A percentile compares a stretch with the other conserved stretches of the same genome.
Conservation (phyloP, 1,139 yeast species). For the Pichia norvegensis region DNA sequence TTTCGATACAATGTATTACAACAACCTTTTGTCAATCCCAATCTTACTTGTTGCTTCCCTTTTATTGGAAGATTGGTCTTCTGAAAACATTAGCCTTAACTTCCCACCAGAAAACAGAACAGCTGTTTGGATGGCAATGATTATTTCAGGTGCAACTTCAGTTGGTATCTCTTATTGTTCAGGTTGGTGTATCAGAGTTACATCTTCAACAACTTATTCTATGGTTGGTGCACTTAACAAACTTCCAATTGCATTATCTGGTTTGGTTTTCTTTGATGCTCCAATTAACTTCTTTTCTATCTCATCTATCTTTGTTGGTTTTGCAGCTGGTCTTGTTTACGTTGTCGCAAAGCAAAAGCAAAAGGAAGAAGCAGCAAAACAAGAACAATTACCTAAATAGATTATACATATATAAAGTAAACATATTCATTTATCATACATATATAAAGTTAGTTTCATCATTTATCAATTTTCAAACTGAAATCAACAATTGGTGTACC, state of each 20-base stretch:
- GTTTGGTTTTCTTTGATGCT: conserved; percentile 88
- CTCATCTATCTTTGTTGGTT: conserved; percentile 84
- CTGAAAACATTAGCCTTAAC: conserved; percentile 63
- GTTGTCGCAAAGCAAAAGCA: conserved; percentile 88
- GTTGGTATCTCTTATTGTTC: conserved; percentile 97
- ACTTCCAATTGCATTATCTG: conserved; percentile 93
- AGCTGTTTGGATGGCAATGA: conserved; percentile 70
- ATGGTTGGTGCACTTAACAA: conserved; percentile 99
- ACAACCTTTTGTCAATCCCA: conserved; percentile 88
- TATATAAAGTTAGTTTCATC: too few species aligned
- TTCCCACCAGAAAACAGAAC: conserved; percentile 67
- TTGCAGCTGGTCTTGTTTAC: conserved; percentile 89
- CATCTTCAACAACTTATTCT: conserved; percentile 94
- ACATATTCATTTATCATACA: too few species aligned
- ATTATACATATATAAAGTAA: background rate
- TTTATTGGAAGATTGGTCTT: conserved; percentile 85
- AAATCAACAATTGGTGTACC: conserved; percentile 78
- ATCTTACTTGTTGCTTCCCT: conserved; percentile 70
- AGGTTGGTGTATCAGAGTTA: conserved; percentile 99
- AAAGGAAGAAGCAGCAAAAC: conserved; percentile 74
- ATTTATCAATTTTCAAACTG: conserved; percentile 57
- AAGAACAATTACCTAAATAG: conserved; percentile 35
- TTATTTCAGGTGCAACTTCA: conserved; percentile 86
- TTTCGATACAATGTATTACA: conserved; percentile 97
- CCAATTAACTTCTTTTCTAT: conserved; percentile 91